A percentile compares a stretch with the other conserved stretches of the same genome.
Conservation (phyloP, 495 filamentous ascomycete species). For the Aspergillus diversus region DNA sequence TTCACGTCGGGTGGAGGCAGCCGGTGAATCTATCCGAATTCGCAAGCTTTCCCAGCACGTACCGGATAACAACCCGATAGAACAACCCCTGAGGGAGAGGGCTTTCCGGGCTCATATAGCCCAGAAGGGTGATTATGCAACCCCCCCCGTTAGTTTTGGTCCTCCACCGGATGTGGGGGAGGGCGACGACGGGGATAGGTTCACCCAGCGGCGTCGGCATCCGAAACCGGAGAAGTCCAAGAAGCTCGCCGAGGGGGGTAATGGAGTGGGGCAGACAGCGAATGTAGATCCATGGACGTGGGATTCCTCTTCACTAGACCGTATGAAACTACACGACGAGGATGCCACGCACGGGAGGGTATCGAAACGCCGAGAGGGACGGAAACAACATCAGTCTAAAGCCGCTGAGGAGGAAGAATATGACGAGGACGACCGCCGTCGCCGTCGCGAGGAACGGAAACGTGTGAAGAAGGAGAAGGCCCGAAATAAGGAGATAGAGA, state of each 20-base stretch:
- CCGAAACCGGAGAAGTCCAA: conserved; percentile 3
- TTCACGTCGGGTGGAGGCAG: background rate
- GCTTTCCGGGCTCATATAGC: conserved; percentile 11
- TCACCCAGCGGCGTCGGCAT: conserved; percentile 1
- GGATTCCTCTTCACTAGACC: conserved; percentile 39
- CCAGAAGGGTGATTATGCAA: background rate
- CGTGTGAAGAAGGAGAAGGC: conserved; percentile 51
- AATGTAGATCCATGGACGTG: conserved; percentile 35
- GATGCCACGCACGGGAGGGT: conserved; percentile 22
- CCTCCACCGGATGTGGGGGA: background rate
- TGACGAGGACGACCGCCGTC: conserved; percentile 38
- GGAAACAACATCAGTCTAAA: conserved; percentile 29
- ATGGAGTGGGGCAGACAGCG: conserved; percentile 7
- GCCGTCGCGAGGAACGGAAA: conserved; percentile 44
- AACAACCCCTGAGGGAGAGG: background rate
- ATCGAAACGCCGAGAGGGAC: conserved; percentile 32
- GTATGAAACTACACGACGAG: conserved; percentile 26
- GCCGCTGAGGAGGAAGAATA: conserved; percentile 42
- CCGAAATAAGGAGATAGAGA: conserved; percentile 35
- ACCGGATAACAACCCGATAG: background rate
- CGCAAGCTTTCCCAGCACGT: conserved; percentile 17
- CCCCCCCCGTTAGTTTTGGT: background rate
- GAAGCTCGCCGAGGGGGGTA: background rate
- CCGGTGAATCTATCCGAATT: conserved; percentile 25
- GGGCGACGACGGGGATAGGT: background rate